phyloP scores from a whole-genome alignment of 75 land plant genomes.

The Cunninghamia lanceolata region DNA sequence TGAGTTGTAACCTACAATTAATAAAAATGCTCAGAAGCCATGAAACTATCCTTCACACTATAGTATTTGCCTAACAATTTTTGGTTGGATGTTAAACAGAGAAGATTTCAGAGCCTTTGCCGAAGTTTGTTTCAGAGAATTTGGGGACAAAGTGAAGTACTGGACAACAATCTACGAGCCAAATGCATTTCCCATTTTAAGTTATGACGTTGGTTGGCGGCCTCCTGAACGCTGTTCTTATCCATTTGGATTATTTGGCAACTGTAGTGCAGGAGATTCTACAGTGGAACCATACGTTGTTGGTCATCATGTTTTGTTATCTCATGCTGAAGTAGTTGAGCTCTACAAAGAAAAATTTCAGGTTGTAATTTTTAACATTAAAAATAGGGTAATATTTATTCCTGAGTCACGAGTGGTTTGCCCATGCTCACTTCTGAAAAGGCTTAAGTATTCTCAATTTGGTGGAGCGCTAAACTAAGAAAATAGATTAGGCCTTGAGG shows the following conservation, averaged over 20 bases:
- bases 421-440: too few species aligned
- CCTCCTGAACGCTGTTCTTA: neutral
- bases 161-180: neutral
- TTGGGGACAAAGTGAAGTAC: too few species aligned
- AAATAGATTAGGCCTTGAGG: too few species aligned
- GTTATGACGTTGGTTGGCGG: neutral
- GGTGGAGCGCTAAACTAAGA: too few species aligned
- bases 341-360: slow-evolving; percentile 23
- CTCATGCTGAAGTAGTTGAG: slow-evolving; percentile 16
- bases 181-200: neutral
- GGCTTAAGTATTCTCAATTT: too few species aligned
- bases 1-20: neutral
- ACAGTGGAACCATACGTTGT: slow-evolving; percentile 61
- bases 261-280: slow-evolving; percentile 54
- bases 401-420: neutral
- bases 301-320: slow-evolving; percentile 40
- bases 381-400: neutral
- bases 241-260: neutral
- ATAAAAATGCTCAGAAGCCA: neutral
- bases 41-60: neutral
- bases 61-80: too few species aligned
- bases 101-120: too few species aligned
- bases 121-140: too few species aligned
- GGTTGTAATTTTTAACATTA: slow-evolving; percentile 3
- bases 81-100: too few species aligned